These are phyloP conservation scores for Trifolium subterraneum DNA, from an alignment of 306 rosid species.

Conservation along the genomic window DNA sequence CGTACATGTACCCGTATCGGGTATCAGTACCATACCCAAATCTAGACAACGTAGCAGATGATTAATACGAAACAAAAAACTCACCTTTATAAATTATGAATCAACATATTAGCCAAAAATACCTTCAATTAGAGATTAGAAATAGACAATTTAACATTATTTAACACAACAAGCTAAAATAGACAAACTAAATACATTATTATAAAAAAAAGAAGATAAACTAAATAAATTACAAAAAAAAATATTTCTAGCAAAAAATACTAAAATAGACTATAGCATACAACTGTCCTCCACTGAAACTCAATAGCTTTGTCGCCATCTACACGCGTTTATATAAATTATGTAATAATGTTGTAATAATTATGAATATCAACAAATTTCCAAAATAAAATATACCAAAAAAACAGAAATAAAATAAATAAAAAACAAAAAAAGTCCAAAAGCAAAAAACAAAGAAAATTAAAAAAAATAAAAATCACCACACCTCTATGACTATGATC, in stretches of 20 bases:
- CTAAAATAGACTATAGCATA: conserved; percentile 13
- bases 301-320: conserved; percentile 14
- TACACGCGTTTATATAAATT: neutral
- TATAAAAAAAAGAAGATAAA: too few species aligned
- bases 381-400: conserved; percentile 15
- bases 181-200: neutral
- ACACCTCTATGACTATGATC: conserved; percentile 32
- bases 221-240: neutral
- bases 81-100: too few species aligned
- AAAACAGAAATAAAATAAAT: neutral
- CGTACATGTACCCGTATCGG: too few species aligned
- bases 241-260: conserved; percentile 3
- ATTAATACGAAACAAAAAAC: too few species aligned
- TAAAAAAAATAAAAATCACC: neutral
- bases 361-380: conserved; percentile 36
- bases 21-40: too few species aligned
- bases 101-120: too few species aligned
- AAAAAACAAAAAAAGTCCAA: neutral
- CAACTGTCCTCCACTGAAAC: conserved; percentile 39
- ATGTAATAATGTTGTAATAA: neutral
- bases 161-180: neutral
- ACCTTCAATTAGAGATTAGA: neutral
- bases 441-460: neutral
- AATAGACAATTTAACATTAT: neutral
- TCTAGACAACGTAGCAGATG: too few species aligned